phyloP scores from a whole-genome alignment of 306 rosid genomes.

The Dryas octopetala region DNA sequence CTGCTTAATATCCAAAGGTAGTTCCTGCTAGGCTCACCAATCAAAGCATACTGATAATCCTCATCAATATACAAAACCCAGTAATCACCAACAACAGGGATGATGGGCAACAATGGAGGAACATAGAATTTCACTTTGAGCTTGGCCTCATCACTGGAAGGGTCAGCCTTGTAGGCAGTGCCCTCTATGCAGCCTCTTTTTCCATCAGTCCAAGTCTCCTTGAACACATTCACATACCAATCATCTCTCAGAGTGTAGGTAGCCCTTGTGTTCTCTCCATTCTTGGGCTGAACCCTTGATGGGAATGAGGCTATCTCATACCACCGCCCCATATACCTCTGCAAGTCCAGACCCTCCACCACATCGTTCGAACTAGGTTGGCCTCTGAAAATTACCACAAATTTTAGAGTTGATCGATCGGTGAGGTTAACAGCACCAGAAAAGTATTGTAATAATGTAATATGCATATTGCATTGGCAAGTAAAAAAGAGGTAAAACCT shows the following conservation, averaged over 20 bases:
- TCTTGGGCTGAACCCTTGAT: conserved; percentile 61
- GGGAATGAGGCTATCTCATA: conserved; percentile 91
- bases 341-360: conserved; percentile 53
- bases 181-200: conserved; percentile 61
- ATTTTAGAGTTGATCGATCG: no score
- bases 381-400: no score
- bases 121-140: conserved; percentile 79
- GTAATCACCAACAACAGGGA: conserved; percentile 78
- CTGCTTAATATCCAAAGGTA: conserved; percentile 90
- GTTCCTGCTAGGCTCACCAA: conserved; percentile 75
- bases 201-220: conserved; percentile 83
- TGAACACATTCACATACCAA: conserved; percentile 65
- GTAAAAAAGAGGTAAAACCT: no score
- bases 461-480: no score
- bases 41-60: conserved; percentile 65
- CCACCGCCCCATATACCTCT: conserved; percentile 90
- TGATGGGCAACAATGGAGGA: conserved; percentile 79
- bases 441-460: no score
- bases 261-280: conserved; percentile 74
- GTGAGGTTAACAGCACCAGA: no score
- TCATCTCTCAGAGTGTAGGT: conserved; percentile 71
- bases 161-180: conserved; percentile 67
- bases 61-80: conserved; percentile 78
- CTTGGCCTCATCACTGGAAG: conserved; percentile 75
- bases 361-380: conserved; percentile 21